Base-by-base conservation (phyloP, 108 stramenopile species). In the Fragilariopsis cylindrus region DNA sequence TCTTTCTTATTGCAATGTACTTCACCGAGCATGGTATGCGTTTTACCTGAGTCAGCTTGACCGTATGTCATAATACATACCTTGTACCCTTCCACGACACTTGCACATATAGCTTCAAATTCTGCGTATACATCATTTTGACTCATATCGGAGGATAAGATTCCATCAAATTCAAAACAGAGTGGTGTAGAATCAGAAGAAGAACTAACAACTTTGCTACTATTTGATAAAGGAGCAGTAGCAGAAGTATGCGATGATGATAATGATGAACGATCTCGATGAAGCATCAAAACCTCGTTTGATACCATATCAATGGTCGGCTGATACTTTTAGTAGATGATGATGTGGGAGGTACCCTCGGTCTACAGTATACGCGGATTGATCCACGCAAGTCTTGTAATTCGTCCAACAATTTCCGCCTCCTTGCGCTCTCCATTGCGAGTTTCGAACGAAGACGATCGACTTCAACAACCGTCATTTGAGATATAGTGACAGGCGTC, bases 41-140 rank as follows among this genome's bases (percentile, higher is more conserved):
- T 98, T 77, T 99, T 99, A 12, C 99, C 99, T 45, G 85, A 72
- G 43, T 90, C 85, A 19, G 88, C 84, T 76, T 97, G 97, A 15
- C 99, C 99, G 75, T 96, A 98, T 3, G 97, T 93, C 72, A 99
- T 87, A 16, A 99, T 74, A 77, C 96, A 97, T 5, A 95, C 90
- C 41, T 96, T 98, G 85, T 87, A 97, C 3, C 99, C 99, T 81
- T 98, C 98, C 60, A 99, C 69, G 8, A 88, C 96, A 65, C 93
- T 87, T 12, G 93, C 73, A 9, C 97, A 90, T 3, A 98, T 84
- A 18, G 89, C 90, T 50, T 94, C 87, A 15, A 99, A 86, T 75
- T 98, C 96, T 15, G 78, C 83, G 63, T 97, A 99, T 1, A 99
- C 83, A 60, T 96, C 92, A 40, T 75, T 60, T 60, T 99, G 98